phyloP scores from a whole-genome alignment of 2,329 filamentous ascomycete species.

The Colletotrichum shisoi region DNA sequence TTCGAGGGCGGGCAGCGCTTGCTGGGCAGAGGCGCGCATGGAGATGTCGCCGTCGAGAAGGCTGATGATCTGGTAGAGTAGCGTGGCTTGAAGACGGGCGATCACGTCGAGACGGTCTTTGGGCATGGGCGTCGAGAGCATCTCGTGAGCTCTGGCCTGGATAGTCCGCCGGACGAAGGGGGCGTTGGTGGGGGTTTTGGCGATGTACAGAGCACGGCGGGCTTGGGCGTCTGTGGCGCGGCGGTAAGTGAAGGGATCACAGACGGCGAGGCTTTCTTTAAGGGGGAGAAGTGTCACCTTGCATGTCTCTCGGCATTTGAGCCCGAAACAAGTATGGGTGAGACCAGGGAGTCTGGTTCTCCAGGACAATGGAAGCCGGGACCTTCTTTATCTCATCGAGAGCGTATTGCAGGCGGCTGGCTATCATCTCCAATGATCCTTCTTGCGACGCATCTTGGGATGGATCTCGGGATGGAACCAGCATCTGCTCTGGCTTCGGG shows the following conservation, averaged over 20 bases:
- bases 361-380: constrained; percentile 56
- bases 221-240: constrained; percentile 57
- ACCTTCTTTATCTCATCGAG: constrained; percentile 63
- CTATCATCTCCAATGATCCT: constrained; percentile 43
- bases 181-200: constrained; percentile 58
- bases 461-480: constrained; percentile 11
- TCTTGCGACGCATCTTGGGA: constrained; percentile 27
- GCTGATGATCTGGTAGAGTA: constrained; percentile 57
- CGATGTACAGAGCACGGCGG: constrained; percentile 61
- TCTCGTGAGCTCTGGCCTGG: constrained; percentile 53
- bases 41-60: constrained; percentile 55
- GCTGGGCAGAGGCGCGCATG: constrained; percentile 46
- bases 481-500: constrained; percentile 27
- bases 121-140: constrained; percentile 51
- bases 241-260: background rate
- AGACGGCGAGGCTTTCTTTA: no score
- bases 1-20: constrained; percentile 47
- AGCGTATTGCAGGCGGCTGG: constrained; percentile 52
- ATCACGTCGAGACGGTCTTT: constrained; percentile 46
- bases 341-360: constrained; percentile 62
- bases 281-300: constrained; percentile 49
- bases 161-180: constrained; percentile 60
- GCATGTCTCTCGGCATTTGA: constrained; percentile 59
- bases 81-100: constrained; percentile 53
- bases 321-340: constrained; percentile 61